Percentiles rank a stretch among this genome's conserved stretches.
Conservation (phyloP, 305 asterid genomes). For the Plantago lanceolata region DNA sequence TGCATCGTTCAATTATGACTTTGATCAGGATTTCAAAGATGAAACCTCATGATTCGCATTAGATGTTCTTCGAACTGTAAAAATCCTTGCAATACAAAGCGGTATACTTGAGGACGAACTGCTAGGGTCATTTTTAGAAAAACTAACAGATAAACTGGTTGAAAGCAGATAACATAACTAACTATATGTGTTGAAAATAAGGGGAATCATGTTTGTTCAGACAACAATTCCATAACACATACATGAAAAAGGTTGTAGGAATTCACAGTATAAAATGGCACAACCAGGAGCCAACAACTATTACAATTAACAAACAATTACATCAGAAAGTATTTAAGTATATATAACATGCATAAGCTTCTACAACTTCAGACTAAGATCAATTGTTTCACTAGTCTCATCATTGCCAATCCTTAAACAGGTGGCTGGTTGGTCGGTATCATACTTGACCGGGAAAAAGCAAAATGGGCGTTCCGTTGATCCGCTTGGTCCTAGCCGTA, state of each 20-base stretch:
- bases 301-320: conserved; percentile 2
- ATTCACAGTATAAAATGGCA: conserved; percentile 6
- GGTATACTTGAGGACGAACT: too few relatives aligned
- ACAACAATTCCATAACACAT: conserved; percentile 9
- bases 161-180: background rate
- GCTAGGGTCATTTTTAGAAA: background rate
- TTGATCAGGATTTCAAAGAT: too few relatives aligned
- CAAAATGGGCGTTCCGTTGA: conserved; percentile 33
- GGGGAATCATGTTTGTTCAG: background rate
- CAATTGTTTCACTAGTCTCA: conserved; percentile 46
- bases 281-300: background rate
- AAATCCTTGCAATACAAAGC: too few relatives aligned
- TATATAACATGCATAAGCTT: conserved; percentile 17
- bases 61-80: too few relatives aligned
- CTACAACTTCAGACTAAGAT: conserved; percentile 74
- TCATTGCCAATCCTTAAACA: conserved; percentile 28
- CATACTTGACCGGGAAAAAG: conserved; percentile 56
- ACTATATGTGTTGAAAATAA: background rate
- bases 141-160: background rate
- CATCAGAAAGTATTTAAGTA: conserved; percentile 10
- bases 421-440: conserved; percentile 26
- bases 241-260: background rate
- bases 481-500: conserved; percentile 31
- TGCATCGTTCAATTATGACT: too few relatives aligned
- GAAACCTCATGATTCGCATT: too few relatives aligned